Evolutionary conservation across 2,329 filamentous ascomycete genomes (phyloP), one percentile per base, ranked within the genome.

Genomic region (Lomentospora prolificans): DNA sequence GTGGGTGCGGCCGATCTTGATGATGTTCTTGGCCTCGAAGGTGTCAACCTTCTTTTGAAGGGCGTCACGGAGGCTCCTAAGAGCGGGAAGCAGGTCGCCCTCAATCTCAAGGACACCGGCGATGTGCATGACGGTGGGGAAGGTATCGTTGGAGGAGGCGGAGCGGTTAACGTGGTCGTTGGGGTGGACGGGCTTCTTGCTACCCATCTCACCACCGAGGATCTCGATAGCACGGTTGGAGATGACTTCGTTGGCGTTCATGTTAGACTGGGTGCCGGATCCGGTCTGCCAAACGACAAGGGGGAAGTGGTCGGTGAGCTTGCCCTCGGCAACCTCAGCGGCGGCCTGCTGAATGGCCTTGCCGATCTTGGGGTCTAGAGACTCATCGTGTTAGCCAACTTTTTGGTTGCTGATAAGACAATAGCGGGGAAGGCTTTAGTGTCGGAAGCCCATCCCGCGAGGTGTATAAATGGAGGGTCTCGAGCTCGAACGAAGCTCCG

Each of bases 111-210:
- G 81, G 51, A 97, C 91, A 60, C 92, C 92, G 59, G 94, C 92
- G 69, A 99, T 96, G 80, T 97, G 94, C 94, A 99, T 99, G 70
- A 96, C 94, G 62, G 94, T 97, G 44, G 94, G 94, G 83, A 99
- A 99, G 64, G 92, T 96, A 71, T 99, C 94, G 78, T 99, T 99
- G 67, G 94, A 97, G 52, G 90, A 96, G 64, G 94, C 94, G 62
- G 89, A 95, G 84, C 95, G 95, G 83, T 99, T 99, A 73, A 99
- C 94, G 72, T 99, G 94, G 78, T 99, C 94, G 75, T 97, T 99
- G 67, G 94, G 94, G 77, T 99, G 94, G 61, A 99, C 94, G 27
- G 94, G 94, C 79, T 95, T 96, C 86, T 97, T 97, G 82, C 79
- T 86, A 64, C 94, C 94, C 89, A 90, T 96, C 62, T 80, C 81